Evolutionary conservation across 2,329 filamentous ascomycete species (phyloP), one percentile per base, ranked within the genome.

Genomic region (Arthrobotrys sinensis): DNA sequence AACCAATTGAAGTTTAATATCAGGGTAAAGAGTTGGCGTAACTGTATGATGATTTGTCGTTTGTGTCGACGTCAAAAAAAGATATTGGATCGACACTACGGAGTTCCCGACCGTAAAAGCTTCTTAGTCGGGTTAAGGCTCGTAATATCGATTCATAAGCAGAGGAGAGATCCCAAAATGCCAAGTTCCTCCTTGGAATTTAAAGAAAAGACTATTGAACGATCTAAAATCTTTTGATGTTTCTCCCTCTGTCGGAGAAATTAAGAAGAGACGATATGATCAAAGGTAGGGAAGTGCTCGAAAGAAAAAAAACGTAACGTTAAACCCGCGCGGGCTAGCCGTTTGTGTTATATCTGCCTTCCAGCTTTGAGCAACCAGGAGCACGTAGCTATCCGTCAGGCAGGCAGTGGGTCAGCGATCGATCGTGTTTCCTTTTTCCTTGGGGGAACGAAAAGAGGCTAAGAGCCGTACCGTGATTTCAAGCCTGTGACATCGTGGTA

Each of bases 311-410:
- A 45, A 55, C 32, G 60, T 57, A 72, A 73, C 69, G 48, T 55
- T 40, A 60, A 40, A 66, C 24, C 60, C 50, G 62, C 36, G 55
- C 55, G 55, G 69, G 60, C 46, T 65, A 21, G 16, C 69, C 24
- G 69, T 38, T 57, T 60, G n/a, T 63, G 69, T 73, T 73, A 73
- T 73, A 73, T 73, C 69, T 73, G 46, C 57, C 69, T 73, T 65
- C 50, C 1, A 73, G 69, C 38, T 66, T 46, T 40, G 60, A 28
- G 50, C n/a, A 52, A 60, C 55, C 11, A 57, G 21, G 2, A 24
- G n/a, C 50, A 43, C 55, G 34, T 19, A 71, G 48, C 60, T 73
- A 57, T 40, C 68, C 60, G 38, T 21, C 48, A 73, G 60, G 69
- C 69, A 73, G 28, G 55, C 55, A 43, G 55, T 43, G 55, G 55